These are phyloP conservation scores for Salix exigua DNA, from an alignment of 345 rosid species.

Conservation along the genomic window DNA sequence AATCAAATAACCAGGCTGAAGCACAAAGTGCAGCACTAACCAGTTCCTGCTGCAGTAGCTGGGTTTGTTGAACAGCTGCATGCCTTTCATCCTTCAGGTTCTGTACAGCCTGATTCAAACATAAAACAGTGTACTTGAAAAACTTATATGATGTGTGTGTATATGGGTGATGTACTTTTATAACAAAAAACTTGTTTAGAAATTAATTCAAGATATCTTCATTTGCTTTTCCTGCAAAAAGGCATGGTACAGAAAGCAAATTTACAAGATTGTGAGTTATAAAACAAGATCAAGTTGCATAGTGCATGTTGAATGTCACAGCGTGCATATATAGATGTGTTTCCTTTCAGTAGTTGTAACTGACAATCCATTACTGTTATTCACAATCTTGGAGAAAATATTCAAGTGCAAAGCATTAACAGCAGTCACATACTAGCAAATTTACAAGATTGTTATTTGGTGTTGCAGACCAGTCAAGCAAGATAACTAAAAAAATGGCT, in stretches of 20 bases:
- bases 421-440: not conserved
- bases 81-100: conserved; percentile 79
- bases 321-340: not conserved
- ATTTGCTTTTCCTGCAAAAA: not conserved
- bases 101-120: conserved; percentile 51
- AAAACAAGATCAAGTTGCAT: not conserved
- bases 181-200: not conserved
- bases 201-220: not conserved
- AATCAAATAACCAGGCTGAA: not conserved
- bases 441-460: too few species aligned
- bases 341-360: not conserved
- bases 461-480: not conserved
- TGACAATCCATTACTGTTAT: not conserved
- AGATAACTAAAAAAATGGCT: too few species aligned
- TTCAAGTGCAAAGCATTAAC: not conserved
- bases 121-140: not conserved
- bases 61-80: conserved; percentile 63
- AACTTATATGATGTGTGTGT: not conserved
- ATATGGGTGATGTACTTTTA: too few species aligned
- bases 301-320: not conserved
- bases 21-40: conserved; percentile 27
- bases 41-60: conserved; percentile 80
- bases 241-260: not conserved
- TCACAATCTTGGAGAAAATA: not conserved
- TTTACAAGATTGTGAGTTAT: not conserved